Evolutionary conservation across 352 stramenopile genomes (phyloP).

Genomic region (Halophytophthora batemanensis): DNA sequence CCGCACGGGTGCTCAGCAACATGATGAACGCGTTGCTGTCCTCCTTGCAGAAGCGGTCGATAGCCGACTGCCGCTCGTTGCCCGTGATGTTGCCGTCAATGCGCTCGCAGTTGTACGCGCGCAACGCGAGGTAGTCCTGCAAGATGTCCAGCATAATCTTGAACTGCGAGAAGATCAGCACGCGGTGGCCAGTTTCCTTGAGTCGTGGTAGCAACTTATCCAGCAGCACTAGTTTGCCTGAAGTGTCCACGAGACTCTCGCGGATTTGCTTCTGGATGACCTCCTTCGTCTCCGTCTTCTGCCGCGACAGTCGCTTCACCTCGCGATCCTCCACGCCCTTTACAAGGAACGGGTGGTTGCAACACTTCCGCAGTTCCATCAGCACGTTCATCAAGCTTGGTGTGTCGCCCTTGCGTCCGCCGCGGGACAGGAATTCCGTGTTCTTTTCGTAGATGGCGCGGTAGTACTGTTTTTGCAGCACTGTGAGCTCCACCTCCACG

Average conservation of each 20-base stretch:
- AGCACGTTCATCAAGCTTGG: constrained; percentile 91
- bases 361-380: constrained; percentile 95
- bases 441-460: constrained; percentile 93
- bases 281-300: constrained; percentile 44
- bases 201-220: constrained; percentile 98
- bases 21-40: constrained; percentile 92
- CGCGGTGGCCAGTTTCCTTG: constrained; percentile 93
- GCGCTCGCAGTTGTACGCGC: constrained; percentile 93
- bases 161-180: constrained; percentile 99
- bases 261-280: constrained; percentile 58
- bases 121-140: constrained; percentile 95
- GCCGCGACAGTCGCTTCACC: constrained; percentile 52
- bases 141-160: constrained; percentile 99
- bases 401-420: constrained; percentile 61
- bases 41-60: constrained; percentile 87
- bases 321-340: constrained; percentile 86
- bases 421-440: constrained; percentile 85
- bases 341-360: constrained; percentile 93
- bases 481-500: constrained; percentile 89
- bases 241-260: constrained; percentile 92
- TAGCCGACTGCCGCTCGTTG: constrained; percentile 92
- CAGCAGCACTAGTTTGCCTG: constrained; percentile 98
- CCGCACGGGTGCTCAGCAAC: constrained; percentile 97
- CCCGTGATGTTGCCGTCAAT: constrained; percentile 99
- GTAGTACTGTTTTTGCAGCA: constrained; percentile 91